Base-by-base conservation (phyloP, 768 basidiomycete species). In the Rhizopogon vesiculosus region DNA sequence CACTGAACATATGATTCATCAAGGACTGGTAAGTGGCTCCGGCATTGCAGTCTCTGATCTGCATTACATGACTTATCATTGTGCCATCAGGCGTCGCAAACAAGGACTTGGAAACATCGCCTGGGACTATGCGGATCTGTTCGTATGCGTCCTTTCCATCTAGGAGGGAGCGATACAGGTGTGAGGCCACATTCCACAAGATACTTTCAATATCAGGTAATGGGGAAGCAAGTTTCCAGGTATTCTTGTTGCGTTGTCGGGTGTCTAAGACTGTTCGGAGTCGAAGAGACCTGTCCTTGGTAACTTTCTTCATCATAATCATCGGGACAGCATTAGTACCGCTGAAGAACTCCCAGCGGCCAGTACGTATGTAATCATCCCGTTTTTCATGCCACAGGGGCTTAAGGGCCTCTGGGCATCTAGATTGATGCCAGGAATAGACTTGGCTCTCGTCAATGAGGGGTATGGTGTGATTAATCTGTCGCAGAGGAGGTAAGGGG, bases 1-100 rank as follows among this genome's bases (percentile, higher is more conserved):
- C 56, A 1, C 53, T 58, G 45, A 74, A 73, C 1, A 78, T 64
- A 48, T 76, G 64, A 52, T 77, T 77, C 74, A 78, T 78, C 0
- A 78, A 46, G 0, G 74, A 60, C 57, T 78, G 76, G 61, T 73
- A 77, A 0, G 76, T 78, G 0, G 77, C 77, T 0, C 64, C 63
- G 0, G 61, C 67, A 50, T 72, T 72, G 49, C 63, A 62, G 43
- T 72, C 65, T 0, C 69, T 69, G 22, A 64, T 64, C 53, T 75
- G 74, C 53, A 77, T 62, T 0, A 79, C 75, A 0, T 64, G 55
- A 40, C 74, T 76, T 2, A 69, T 70, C 74, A 80, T 78, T 25
- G 69, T 78, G 0, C 78, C 77, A 62, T 75, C 69, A 18, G 72
- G 72, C 4, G 71, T 78, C 0, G 70, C 61, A 48, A 75, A 68